Conservation (phyloP, 192 early-diverging fungal species). For the Endogone sp. region DNA sequence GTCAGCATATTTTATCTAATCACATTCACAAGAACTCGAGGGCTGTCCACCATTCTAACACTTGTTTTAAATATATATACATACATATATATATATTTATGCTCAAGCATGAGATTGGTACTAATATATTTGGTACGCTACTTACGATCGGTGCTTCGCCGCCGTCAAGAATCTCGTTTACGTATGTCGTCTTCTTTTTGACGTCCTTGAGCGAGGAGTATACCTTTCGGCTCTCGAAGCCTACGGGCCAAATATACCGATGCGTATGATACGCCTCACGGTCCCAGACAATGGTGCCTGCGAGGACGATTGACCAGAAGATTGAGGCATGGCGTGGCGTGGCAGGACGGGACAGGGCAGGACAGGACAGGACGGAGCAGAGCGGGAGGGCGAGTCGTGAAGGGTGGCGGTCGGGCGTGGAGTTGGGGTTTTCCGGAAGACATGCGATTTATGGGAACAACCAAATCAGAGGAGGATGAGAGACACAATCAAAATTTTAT, state of each 20-base stretch:
- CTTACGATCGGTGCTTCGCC: slow-evolving; percentile 51
- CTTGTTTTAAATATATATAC: background rate
- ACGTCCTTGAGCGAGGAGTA: slow-evolving; percentile 54
- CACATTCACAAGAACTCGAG: too few species aligned
- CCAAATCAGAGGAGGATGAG: too few species aligned
- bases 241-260: slow-evolving; percentile 67
- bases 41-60: background rate
- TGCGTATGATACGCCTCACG: slow-evolving; percentile 62
- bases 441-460: too few species aligned
- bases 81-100: background rate
- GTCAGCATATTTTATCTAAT: background rate
- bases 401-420: too few species aligned
- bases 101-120: too few species aligned
- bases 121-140: too few species aligned
- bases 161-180: slow-evolving; percentile 65
- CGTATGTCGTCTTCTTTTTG: slow-evolving; percentile 50
- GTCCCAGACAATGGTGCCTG: slow-evolving; percentile 49
- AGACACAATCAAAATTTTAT: too few species aligned
- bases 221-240: slow-evolving; percentile 60
- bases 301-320: too few species aligned
- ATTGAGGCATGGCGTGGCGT: too few species aligned
- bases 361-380: too few species aligned
- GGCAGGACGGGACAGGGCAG: background rate
- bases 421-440: too few species aligned
- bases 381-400: too few species aligned